phyloP scores from a whole-genome alignment of 208 protist species.

The Leishmania mexicana region DNA sequence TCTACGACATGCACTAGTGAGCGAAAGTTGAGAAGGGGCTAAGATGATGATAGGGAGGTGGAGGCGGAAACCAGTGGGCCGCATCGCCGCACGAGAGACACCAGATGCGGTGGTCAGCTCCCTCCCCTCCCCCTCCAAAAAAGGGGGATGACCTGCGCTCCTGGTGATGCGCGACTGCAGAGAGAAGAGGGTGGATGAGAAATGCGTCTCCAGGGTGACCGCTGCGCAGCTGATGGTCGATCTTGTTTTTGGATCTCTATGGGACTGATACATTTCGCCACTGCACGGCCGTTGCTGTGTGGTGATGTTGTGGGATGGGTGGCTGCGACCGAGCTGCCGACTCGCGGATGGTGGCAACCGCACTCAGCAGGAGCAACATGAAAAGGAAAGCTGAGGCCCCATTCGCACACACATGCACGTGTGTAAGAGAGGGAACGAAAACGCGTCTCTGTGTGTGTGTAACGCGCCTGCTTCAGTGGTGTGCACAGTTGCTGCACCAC shows the following conservation, averaged over 20 bases:
- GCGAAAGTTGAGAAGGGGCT: background rate
- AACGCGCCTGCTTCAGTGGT: background rate
- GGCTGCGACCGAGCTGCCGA: background rate
- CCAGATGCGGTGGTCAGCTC: background rate
- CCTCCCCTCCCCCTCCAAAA: too few species aligned
- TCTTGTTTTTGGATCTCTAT: background rate
- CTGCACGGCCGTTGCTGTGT: background rate
- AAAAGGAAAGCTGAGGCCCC: background rate
- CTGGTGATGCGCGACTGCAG: background rate
- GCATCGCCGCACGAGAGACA: background rate
- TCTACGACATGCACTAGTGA: constrained; percentile 56
- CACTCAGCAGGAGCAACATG: background rate
- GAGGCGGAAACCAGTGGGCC: background rate
- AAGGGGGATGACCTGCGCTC: background rate
- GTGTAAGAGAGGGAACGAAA: background rate
- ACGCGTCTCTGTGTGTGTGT: background rate
- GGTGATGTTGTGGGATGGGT: background rate
- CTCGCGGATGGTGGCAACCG: background rate
- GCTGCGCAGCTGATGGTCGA: background rate
- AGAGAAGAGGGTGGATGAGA: background rate
- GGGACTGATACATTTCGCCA: background rate
- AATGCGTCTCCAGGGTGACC: background rate
- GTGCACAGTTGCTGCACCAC: background rate
- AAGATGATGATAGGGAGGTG: background rate
- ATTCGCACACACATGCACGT: background rate